These are phyloP conservation scores for Solanum hybrid DNA, from an alignment of 305 asterid species.

Conservation along the genomic window DNA sequence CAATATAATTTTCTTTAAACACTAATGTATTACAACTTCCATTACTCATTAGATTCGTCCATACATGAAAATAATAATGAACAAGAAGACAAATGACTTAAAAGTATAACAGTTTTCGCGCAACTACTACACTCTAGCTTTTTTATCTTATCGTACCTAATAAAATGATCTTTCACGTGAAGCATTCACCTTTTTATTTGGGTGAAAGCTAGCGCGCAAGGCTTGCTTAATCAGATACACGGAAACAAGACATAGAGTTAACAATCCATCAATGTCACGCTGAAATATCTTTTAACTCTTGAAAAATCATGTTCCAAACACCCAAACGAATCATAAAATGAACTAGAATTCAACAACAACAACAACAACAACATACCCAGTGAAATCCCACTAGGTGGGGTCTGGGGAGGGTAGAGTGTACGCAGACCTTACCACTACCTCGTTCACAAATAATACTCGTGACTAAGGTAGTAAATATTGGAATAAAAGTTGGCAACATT, in stretches of 20 bases:
- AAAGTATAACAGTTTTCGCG: not conserved
- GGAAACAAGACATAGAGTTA: not conserved
- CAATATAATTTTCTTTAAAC: not conserved
- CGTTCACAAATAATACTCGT: not conserved
- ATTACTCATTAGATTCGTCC: not conserved
- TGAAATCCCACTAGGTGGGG: no score
- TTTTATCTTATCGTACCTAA: not conserved
- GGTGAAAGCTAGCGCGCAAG: not conserved
- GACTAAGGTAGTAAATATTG: not conserved
- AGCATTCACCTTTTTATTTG: not conserved
- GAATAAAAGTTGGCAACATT: not conserved
- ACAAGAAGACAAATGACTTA: not conserved
- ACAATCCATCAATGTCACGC: not conserved
- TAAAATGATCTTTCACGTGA: not conserved
- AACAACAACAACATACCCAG: no score
- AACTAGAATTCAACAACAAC: not conserved
- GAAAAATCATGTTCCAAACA: not conserved
- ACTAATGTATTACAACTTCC: not conserved
- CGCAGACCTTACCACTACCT: no score
- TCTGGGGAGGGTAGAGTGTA: no score
- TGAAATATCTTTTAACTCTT: not conserved
- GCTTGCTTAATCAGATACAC: not conserved
- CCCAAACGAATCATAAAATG: not conserved
- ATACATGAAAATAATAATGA: not conserved
- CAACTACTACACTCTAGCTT: not conserved